These are phyloP conservation scores for Macrophomina pseudophaseolina DNA, from an alignment of 2,329 filamentous ascomycete genomes.

Conservation along the genomic window DNA sequence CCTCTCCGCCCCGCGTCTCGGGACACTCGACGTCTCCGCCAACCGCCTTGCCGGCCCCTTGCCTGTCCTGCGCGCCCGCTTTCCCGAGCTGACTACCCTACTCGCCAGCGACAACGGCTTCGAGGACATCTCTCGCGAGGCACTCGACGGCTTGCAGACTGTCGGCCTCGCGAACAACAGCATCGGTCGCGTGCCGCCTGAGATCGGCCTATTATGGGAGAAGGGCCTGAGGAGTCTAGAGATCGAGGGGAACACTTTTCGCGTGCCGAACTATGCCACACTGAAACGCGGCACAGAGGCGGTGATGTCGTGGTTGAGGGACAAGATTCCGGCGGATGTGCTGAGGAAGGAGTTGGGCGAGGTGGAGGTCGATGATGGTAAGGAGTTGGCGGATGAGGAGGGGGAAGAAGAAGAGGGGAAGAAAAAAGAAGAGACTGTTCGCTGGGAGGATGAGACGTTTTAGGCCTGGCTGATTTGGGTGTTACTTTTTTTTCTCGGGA, in stretches of 20 bases:
- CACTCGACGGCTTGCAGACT: slow-evolving; percentile 73
- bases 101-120: slow-evolving; percentile 82
- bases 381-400: slow-evolving; percentile 29
- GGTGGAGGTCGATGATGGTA: not conserved
- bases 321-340: slow-evolving; percentile 61
- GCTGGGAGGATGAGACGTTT: slow-evolving; percentile 12
- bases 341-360: not conserved
- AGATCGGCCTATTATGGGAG: slow-evolving; percentile 76
- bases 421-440: not conserved
- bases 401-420: not conserved
- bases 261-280: slow-evolving; percentile 83
- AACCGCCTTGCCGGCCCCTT: slow-evolving; percentile 76
- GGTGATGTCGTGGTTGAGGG: slow-evolving; percentile 78
- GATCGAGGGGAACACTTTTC: slow-evolving; percentile 83
- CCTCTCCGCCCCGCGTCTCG: slow-evolving; percentile 75
- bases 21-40: slow-evolving; percentile 78
- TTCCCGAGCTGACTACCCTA: slow-evolving; percentile 73
- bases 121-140: slow-evolving; percentile 71
- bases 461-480: not conserved
- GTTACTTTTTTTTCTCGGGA: not conserved
- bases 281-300: slow-evolving; percentile 87
- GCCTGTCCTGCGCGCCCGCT: slow-evolving; percentile 68
- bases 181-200: slow-evolving; percentile 79
- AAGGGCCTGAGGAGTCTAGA: slow-evolving; percentile 68
- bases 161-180: slow-evolving; percentile 86